These are phyloP conservation scores for Elsinoe fawcettii DNA, from an alignment of 2,329 filamentous ascomycete species.

Conservation along the genomic window DNA sequence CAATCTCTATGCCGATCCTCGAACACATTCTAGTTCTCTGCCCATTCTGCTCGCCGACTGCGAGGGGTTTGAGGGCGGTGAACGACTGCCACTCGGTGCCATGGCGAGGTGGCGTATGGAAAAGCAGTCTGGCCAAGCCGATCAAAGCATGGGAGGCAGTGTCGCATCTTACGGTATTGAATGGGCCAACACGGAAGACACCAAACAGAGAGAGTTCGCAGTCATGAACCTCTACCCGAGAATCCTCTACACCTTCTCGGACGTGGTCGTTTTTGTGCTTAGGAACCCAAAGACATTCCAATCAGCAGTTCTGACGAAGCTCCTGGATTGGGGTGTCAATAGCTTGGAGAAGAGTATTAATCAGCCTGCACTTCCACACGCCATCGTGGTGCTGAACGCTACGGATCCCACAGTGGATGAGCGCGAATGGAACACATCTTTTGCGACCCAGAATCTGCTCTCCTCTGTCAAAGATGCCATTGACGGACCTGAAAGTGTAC, in stretches of 20 bases:
- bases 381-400: conserved; percentile 43
- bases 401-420: conserved; percentile 28
- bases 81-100: conserved; percentile 29
- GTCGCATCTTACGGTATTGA: conserved; percentile 20
- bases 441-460: conserved; percentile 28
- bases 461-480: conserved; percentile 27
- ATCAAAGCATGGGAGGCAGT: conserved; percentile 1
- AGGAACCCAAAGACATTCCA: conserved; percentile 30
- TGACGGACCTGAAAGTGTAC: conserved; percentile 28
- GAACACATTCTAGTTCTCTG: conserved; percentile 26
- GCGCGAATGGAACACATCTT: conserved; percentile 29
- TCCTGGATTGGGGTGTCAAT: conserved; percentile 46
- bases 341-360: conserved; percentile 48
- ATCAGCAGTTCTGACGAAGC: conserved; percentile 29
- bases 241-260: conserved; percentile 34
- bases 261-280: conserved; percentile 33
- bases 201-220: conserved; percentile 25
- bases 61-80: conserved; percentile 44
- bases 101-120: conserved; percentile 14
- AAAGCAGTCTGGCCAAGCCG: not conserved
- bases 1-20: conserved; percentile 44
- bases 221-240: conserved; percentile 32
- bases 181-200: conserved; percentile 22
- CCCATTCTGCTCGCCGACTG: conserved; percentile 44
- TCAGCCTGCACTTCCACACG: conserved; percentile 49